A percentile compares a stretch with the other conserved stretches of the same genome.
Evolutionary conservation across 2,329 filamentous ascomycete genomes (phyloP).

Genomic region (Raffaelea deltoideospora): DNA sequence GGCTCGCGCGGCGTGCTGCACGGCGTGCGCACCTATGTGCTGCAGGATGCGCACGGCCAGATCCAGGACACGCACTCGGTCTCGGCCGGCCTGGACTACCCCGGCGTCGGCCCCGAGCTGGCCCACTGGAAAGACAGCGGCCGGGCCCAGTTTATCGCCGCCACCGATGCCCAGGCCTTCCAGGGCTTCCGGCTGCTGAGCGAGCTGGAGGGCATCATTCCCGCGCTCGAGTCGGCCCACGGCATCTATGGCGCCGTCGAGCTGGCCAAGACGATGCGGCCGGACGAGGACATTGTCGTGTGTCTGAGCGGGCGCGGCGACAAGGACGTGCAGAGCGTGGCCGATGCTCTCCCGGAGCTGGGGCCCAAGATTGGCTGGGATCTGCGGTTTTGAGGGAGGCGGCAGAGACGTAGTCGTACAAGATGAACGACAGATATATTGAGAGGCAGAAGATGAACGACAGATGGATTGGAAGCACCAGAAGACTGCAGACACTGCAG

Average conservation of each 20-base stretch:
- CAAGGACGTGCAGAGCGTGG: slow-evolving; percentile 97
- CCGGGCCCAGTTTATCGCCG: slow-evolving; percentile 76
- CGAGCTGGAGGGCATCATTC: slow-evolving; percentile 91
- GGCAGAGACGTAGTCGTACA: slow-evolving; percentile 4
- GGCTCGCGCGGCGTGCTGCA: slow-evolving; percentile 88
- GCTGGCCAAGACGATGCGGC: slow-evolving; percentile 81
- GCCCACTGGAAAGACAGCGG: slow-evolving; percentile 82
- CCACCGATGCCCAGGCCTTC: slow-evolving; percentile 84
- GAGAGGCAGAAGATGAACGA: no score
- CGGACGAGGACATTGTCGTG: slow-evolving; percentile 81
- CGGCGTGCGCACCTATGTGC: slow-evolving; percentile 87
- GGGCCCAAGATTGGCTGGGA: slow-evolving; percentile 78
- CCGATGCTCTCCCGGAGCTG: slow-evolving; percentile 77
- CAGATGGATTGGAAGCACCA: no score
- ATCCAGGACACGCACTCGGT: slow-evolving; percentile 93
- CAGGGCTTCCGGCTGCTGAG: slow-evolving; percentile 71
- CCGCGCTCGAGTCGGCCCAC: slow-evolving; percentile 85
- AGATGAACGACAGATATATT: neutral
- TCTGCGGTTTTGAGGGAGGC: slow-evolving; percentile 32
- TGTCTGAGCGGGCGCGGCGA: slow-evolving; percentile 88
- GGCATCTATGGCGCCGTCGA: slow-evolving; percentile 81
- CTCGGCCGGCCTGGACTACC: slow-evolving; percentile 92
- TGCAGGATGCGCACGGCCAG: slow-evolving; percentile 86
- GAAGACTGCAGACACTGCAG: no score
- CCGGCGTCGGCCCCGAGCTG: slow-evolving; percentile 88